Conservation (phyloP, 352 stramenopile genomes). For the Phytophthora sansomeana region DNA sequence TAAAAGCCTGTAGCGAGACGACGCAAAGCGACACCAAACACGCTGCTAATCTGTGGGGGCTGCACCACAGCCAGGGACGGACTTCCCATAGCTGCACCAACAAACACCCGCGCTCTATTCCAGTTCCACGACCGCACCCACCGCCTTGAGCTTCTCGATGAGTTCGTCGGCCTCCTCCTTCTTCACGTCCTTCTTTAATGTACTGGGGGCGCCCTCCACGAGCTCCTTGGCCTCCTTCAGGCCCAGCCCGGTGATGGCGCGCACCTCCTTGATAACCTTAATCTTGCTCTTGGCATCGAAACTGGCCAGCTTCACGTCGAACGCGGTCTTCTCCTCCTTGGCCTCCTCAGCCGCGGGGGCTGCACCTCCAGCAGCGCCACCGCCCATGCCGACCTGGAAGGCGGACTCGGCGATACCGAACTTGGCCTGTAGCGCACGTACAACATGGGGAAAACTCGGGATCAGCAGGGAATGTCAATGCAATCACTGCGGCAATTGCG, state of each 20-base stretch:
- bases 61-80: slow-evolving; percentile 17
- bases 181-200: slow-evolving; percentile 97
- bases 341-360: slow-evolving; percentile 79
- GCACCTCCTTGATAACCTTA: slow-evolving; percentile 99
- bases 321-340: slow-evolving; percentile 94
- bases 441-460: background rate
- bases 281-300: slow-evolving; percentile 98
- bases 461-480: slow-evolving; percentile 1
- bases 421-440: slow-evolving; percentile 63
- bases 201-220: slow-evolving; percentile 93
- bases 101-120: slow-evolving; percentile 69
- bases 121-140: slow-evolving; percentile 83
- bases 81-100: slow-evolving; percentile 16
- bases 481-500: background rate
- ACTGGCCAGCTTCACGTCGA: slow-evolving; percentile 95
- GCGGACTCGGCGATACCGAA: slow-evolving; percentile 88
- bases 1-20: slow-evolving; percentile 19
- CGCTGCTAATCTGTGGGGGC: slow-evolving; percentile 29
- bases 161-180: slow-evolving; percentile 95
- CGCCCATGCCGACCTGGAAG: slow-evolving; percentile 77
- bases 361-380: slow-evolving; percentile 46
- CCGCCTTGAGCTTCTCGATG: slow-evolving; percentile 82
- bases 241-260: slow-evolving; percentile 93
- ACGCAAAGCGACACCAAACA: slow-evolving; percentile 37
- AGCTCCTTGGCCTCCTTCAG: slow-evolving; percentile 98